These are phyloP conservation scores for Candida corydali DNA, from an alignment of 805 yeast species.

Conservation along the genomic window DNA sequence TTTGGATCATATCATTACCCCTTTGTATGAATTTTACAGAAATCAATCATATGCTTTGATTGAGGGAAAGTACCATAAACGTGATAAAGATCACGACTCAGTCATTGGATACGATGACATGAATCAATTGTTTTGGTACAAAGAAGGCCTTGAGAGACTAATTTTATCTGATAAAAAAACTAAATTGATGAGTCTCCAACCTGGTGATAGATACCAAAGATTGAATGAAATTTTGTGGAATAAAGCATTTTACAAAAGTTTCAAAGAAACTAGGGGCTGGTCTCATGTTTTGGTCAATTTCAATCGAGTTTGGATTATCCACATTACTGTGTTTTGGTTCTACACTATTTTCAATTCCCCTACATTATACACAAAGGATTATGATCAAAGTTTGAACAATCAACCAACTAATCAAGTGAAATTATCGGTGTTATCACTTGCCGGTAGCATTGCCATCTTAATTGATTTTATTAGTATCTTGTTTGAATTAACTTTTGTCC, in stretches of 20 bases:
- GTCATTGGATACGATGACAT: conserved; percentile 87
- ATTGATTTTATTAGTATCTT: conserved; percentile 54
- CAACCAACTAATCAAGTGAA: conserved; percentile 56
- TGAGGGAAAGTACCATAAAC: conserved; percentile 41
- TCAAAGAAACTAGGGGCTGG: conserved; percentile 73
- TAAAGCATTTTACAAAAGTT: conserved; percentile 68
- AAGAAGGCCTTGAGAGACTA: conserved; percentile 61
- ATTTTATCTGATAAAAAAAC: conserved; percentile 40
- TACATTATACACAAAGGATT: conserved; percentile 58
- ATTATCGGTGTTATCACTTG: conserved; percentile 58
- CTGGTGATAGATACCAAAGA: conserved; percentile 51
- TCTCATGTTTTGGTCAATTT: conserved; percentile 68
- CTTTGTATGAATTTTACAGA: conserved; percentile 60
- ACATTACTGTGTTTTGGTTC: conserved; percentile 71
- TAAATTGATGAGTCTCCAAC: conserved; percentile 49
- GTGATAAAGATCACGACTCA: conserved; percentile 61
- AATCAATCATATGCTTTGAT: conserved; percentile 47
- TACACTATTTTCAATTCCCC: conserved; percentile 68
- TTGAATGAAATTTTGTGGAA: conserved; percentile 62
- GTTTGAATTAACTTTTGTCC: conserved; percentile 60
- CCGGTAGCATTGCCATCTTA: conserved; percentile 59
- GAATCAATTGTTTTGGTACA: conserved; percentile 84
- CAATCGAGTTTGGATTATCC: conserved; percentile 77
- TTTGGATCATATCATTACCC: conserved; percentile 69
- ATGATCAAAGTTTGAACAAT: conserved; percentile 49